Percentiles rank a stretch among this genome's conserved stretches.
These are phyloP conservation scores for Tilletia indica DNA, from an alignment of 1,284 basidiomycete genomes.

Conservation along the genomic window DNA sequence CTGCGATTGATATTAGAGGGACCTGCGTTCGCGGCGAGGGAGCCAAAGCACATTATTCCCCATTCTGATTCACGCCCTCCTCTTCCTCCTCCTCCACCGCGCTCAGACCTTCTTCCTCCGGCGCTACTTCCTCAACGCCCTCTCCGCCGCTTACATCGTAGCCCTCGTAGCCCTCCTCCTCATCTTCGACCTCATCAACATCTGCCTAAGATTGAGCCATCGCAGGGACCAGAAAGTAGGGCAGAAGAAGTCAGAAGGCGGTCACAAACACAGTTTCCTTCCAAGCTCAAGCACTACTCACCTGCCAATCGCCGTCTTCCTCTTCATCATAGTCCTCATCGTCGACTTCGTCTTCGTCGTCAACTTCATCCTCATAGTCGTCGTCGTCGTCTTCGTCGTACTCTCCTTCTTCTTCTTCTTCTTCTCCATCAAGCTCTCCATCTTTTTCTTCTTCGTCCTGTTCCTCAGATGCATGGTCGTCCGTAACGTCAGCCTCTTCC, in stretches of 20 bases:
- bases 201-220: neutral
- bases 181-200: neutral
- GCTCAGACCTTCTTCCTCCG: neutral
- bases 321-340: conserved; percentile 21
- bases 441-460: conserved; percentile 17
- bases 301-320: conserved; percentile 11
- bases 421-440: conserved; percentile 14
- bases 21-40: no score
- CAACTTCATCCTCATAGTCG: conserved; percentile 18
- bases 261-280: no score
- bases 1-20: no score
- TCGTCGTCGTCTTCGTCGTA: conserved; percentile 19
- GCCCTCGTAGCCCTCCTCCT: conserved; percentile 27
- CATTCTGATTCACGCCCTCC: conserved; percentile 33
- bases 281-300: neutral
- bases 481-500: conserved; percentile 22
- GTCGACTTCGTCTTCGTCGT: conserved; percentile 1
- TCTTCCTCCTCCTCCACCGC: conserved; percentile 31
- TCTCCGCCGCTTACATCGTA: no score
- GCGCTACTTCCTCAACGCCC: no score
- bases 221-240: no score
- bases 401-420: conserved; percentile 19
- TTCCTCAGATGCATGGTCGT: neutral
- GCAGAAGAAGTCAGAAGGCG: no score
- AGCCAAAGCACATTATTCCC: conserved; percentile 18